Evolutionary conservation across 441 rosid genomes (phyloP).

Genomic region (Jatropha podagrica): DNA sequence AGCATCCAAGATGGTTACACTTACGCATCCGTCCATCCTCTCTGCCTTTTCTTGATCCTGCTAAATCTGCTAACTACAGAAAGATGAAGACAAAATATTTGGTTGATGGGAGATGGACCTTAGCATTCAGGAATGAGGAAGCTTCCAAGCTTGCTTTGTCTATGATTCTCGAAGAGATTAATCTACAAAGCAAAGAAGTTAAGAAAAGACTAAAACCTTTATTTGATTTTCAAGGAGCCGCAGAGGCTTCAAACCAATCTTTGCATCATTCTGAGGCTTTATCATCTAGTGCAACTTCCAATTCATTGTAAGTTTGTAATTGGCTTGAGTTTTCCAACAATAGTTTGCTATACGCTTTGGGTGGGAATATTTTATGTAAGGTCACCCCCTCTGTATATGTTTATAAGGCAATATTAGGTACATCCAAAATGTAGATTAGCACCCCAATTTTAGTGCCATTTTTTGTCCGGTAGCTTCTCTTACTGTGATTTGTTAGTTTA

Average conservation of each 20-base stretch:
- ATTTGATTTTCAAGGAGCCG: slow-evolving; percentile 49
- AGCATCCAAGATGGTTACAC: slow-evolving; percentile 87
- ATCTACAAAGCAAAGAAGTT: slow-evolving; percentile 64
- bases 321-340: slow-evolving; percentile 25
- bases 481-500: slow-evolving; percentile 27
- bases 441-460: slow-evolving; percentile 32
- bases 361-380: slow-evolving; percentile 34
- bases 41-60: slow-evolving; percentile 63
- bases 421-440: slow-evolving; percentile 41
- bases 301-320: slow-evolving; percentile 27
- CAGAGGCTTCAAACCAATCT: slow-evolving; percentile 34
- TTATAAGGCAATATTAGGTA: slow-evolving; percentile 34
- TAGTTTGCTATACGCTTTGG: slow-evolving; percentile 26
- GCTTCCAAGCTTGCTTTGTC: slow-evolving; percentile 70
- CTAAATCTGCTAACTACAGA: slow-evolving; percentile 40
- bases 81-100: slow-evolving; percentile 60
- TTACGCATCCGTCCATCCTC: slow-evolving; percentile 81
- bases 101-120: slow-evolving; percentile 95
- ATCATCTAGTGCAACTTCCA: slow-evolving; percentile 20
- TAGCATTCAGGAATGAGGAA: slow-evolving; percentile 82
- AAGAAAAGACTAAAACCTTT: slow-evolving; percentile 68
- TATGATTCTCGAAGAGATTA: slow-evolving; percentile 65
- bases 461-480: slow-evolving; percentile 39
- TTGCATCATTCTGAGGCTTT: slow-evolving; percentile 21
- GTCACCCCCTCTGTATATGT: slow-evolving; percentile 35